Evolutionary conservation across 2,329 filamentous ascomycete species (phyloP).

Genomic region (Arthrobotrys conoides): DNA sequence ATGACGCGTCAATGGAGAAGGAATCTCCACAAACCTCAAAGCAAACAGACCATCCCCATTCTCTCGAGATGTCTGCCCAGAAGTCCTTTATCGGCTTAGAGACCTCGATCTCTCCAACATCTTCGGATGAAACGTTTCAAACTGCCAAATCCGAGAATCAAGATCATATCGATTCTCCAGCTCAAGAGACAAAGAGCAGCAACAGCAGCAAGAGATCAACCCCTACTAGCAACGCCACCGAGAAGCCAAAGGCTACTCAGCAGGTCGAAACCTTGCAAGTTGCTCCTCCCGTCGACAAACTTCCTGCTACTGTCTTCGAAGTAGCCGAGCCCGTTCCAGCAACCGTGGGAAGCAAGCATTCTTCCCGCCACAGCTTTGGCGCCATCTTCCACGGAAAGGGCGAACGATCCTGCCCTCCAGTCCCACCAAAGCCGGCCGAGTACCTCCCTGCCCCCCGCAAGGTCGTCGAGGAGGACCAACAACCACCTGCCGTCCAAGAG

Average conservation of each 20-base stretch:
- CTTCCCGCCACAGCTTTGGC: background rate
- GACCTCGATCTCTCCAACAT: background rate
- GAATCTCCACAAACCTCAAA: background rate
- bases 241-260: background rate
- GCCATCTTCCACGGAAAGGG: background rate
- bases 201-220: background rate
- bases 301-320: background rate
- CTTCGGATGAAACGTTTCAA: background rate
- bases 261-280: background rate
- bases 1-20: background rate
- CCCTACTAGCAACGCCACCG: background rate
- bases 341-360: background rate
- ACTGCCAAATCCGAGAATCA: background rate
- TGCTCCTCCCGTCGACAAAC: background rate
- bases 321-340: background rate
- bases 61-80: background rate
- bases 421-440: conserved; percentile 16
- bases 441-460: background rate
- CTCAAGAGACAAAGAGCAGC: background rate
- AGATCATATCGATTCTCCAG: background rate
- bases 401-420: conserved; percentile 2
- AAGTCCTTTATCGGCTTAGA: background rate
- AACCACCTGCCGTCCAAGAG: background rate
- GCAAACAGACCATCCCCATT: background rate
- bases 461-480: background rate